phyloP scores from a whole-genome alignment of 2,329 filamentous ascomycete species.

The Coniochaeta prunicola region DNA sequence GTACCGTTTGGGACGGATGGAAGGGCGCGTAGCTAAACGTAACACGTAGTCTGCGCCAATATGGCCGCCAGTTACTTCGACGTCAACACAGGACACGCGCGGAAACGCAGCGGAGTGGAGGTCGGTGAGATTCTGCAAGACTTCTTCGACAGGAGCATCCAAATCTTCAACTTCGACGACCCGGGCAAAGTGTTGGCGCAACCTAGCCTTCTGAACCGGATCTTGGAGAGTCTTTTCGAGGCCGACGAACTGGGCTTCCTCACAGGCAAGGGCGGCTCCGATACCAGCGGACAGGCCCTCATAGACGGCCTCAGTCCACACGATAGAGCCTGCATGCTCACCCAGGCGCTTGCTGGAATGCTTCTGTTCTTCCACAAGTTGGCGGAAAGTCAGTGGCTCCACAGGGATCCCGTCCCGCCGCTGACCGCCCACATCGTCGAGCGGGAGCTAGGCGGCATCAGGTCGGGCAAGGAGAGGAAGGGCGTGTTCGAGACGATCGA shows the following conservation, averaged over 20 bases:
- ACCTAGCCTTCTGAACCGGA: conserved; percentile 7
- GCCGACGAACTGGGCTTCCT: neutral
- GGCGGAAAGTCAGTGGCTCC: conserved; percentile 14
- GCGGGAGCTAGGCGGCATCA: conserved; percentile 8
- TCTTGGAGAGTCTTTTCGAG: conserved; percentile 11
- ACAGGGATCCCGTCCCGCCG: conserved; percentile 3
- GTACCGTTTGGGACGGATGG: neutral
- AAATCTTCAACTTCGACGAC: conserved; percentile 18
- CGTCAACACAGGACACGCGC: conserved; percentile 15
- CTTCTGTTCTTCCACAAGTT: conserved; percentile 15
- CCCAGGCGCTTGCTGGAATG: conserved; percentile 11
- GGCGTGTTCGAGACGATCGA: conserved; percentile 12
- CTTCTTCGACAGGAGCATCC: conserved; percentile 13
- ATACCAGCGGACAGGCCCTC: conserved; percentile 5
- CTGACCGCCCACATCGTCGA: conserved; percentile 6
- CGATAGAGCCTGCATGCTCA: conserved; percentile 15
- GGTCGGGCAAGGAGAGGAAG: conserved; percentile 3
- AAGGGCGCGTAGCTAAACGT: conserved; percentile 1
- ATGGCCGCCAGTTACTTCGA: conserved; percentile 13
- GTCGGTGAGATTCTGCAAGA: conserved; percentile 16
- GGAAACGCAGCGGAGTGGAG: conserved; percentile 15
- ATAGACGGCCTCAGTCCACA: conserved; percentile 14
- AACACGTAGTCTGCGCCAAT: conserved; percentile 11
- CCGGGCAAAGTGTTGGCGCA: conserved; percentile 6
- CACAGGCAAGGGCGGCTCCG: neutral